Base-by-base conservation (phyloP, 306 rosid species). In the Castanospermum australe region DNA sequence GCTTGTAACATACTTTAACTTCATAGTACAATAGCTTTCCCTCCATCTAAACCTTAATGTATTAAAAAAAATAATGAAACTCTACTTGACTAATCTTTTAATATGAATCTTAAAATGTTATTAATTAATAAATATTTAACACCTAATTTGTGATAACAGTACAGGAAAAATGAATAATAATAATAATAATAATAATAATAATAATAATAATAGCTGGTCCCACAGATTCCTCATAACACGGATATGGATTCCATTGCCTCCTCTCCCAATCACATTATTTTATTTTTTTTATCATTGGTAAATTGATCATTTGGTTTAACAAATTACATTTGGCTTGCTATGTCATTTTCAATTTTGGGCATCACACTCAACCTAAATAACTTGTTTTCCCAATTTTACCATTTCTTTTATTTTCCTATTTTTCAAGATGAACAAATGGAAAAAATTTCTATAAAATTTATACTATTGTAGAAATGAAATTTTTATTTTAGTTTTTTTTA, bases 281-380 rank as follows among this genome's bases (percentile, higher is more conserved):
- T 2, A 22, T 5, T 28, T 24, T 24, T 0, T 1, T 22, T 79
- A 47, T 48, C 15, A 5, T 70, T 44, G 8, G 39, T 42, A 5
- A 65, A 38, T 80, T 38, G 17, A 17, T 71, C n/a, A 12, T 76
- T 65, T 39, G 51, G 69, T 44, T 45, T 70, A 28, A 67, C 64
- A 20, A 55, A n/a, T n/a, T n/a, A n/a, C n/a, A n/a, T n/a, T 38
- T 44, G 72, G 67, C 17, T 75, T 64, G 82, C 55, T 4, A 72
- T 8, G 88, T 84, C 83, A 35, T 61, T 81, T 64, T 81, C 88
- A 3, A 0, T 50, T 64, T 76, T 20, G 62, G 74, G 17, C 54
- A 15, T 12, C 68, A 21, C 77, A 13, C 75, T 47, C 54, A 15
- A 20, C 76, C 59, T 6, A 9, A 17, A 15, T 69, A 45, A 63